A percentile compares a stretch with the other conserved stretches of the same genome.
phyloP scores from a whole-genome alignment of 2,329 filamentous ascomycete species.

The Ciborinia camelliae region DNA sequence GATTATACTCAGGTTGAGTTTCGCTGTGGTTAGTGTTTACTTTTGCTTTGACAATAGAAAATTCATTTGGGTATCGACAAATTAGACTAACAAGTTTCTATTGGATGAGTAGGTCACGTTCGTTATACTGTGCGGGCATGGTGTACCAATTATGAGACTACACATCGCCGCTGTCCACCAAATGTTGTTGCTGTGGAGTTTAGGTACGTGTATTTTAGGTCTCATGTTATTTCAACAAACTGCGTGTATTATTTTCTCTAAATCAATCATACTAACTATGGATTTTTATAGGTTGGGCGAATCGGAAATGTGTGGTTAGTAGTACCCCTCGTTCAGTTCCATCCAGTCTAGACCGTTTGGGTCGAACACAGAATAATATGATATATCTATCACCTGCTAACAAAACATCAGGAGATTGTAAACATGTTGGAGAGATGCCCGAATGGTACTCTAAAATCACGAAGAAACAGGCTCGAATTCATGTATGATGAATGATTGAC shows the following conservation, averaged over 20 bases:
- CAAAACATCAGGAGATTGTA: constrained; percentile 10
- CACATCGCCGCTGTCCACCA: constrained; percentile 52
- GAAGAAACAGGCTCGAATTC: constrained; percentile 10
- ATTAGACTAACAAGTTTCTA: constrained; percentile 1
- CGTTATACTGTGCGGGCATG: constrained; percentile 54
- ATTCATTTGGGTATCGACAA: background rate
- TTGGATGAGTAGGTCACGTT: constrained; percentile 42
- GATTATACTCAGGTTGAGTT: constrained; percentile 59
- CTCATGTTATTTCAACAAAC: background rate
- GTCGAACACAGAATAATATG: background rate
- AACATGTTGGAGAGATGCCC: constrained; percentile 11
- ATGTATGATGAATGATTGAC: constrained; percentile 7
- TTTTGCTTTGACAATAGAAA: background rate
- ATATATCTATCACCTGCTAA: constrained; percentile 1
- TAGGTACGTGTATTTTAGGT: constrained; percentile 25
- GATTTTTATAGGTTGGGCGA: constrained; percentile 28
- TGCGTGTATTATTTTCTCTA: background rate
- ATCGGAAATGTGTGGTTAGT: constrained; percentile 34
- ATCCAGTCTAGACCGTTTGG: background rate
- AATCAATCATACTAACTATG: constrained; percentile 21
- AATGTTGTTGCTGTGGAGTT: constrained; percentile 44
- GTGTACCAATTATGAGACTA: constrained; percentile 48
- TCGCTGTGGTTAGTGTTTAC: constrained; percentile 40
- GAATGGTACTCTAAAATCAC: constrained; percentile 17
- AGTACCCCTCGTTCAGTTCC: constrained; percentile 1